phyloP scores from a whole-genome alignment of 768 basidiomycete species.

The Kockovaella imperatae region DNA sequence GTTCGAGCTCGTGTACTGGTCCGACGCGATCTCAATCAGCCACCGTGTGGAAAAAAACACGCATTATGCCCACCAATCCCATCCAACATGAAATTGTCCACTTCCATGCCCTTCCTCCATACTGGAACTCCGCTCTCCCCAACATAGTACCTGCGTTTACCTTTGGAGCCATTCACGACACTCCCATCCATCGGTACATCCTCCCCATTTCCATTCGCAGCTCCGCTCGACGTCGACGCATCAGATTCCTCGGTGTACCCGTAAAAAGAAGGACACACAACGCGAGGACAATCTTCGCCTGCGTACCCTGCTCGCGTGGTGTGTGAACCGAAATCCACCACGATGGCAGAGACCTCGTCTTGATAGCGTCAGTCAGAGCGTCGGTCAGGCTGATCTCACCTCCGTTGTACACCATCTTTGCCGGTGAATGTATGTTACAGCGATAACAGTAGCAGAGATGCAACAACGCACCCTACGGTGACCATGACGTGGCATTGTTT shows the following conservation, averaged over 20 bases:
- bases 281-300: slow-evolving; percentile 91
- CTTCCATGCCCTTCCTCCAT: slow-evolving; percentile 84
- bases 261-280: slow-evolving; percentile 80
- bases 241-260: slow-evolving; percentile 54
- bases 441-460: not conserved
- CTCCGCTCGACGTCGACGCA: slow-evolving; percentile 5
- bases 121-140: slow-evolving; percentile 82
- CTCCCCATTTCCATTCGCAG: slow-evolving; percentile 46
- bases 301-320: slow-evolving; percentile 92
- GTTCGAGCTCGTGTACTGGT: slow-evolving; percentile 40
- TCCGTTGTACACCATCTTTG: slow-evolving; percentile 44
- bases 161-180: slow-evolving; percentile 37
- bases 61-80: slow-evolving; percentile 59
- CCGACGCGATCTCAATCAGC: not conserved
- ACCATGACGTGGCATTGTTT: slow-evolving; percentile 7
- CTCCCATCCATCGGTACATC: slow-evolving; percentile 10
- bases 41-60: not conserved
- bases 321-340: slow-evolving; percentile 86
- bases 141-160: slow-evolving; percentile 56
- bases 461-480: not conserved
- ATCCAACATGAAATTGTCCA: slow-evolving; percentile 72
- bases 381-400: slow-evolving; percentile 17
- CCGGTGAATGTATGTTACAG: not conserved
- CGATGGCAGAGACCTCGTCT: slow-evolving; percentile 97
- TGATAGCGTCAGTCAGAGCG: slow-evolving; percentile 10